Evolutionary conservation across 306 rosid genomes (phyloP), one percentile per base, ranked within the genome.

Genomic region (Albizia julibrissin): DNA sequence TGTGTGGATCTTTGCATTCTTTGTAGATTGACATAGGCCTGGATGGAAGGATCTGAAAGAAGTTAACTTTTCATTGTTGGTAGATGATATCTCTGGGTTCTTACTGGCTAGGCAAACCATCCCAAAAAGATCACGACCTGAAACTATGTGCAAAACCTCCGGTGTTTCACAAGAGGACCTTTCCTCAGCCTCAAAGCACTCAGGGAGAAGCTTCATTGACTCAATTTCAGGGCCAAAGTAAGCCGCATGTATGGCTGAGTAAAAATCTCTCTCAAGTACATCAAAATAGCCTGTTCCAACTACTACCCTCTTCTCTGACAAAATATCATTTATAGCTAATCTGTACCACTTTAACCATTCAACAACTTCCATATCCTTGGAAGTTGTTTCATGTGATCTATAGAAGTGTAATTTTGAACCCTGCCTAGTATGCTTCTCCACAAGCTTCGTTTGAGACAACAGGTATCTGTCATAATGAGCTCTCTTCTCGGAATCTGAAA

Each of bases 181-280:
- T 91, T 95, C 99, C 88, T 95, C 99, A 39, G 99, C 99, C 89
- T 95, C 99, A 87, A 95, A 95, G 79, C 98, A 82, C 61, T 89
- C 92, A 59, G 99, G 99, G 86, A 91, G 92, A 86, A 88, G 83
- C 70, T 95, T 95, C 91, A 86, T 75, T 61, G 93, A 88, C 79
- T 90, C 95, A 70, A 93, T 93, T 42, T 70, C 87, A 31, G 99
- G 98, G 81, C 99, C 99, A 78, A 90, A 95, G 80, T 85, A 95
- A 15, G 97, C 99, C 24, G 89, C 90, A 64, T 90, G 91, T 79
- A 95, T 87, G 77, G 99, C 99, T 46, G 93, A 88, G 86, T 93
- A 93, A 81, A 93, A 95, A 86, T 91, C 99, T 84, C 91, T 82
- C 87, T 95, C 97, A 21, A 95, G 95, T 21, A 83, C 86, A 80